phyloP scores from a whole-genome alignment of 352 stramenopile genomes.

The Globisporangium cylindrosporum region DNA sequence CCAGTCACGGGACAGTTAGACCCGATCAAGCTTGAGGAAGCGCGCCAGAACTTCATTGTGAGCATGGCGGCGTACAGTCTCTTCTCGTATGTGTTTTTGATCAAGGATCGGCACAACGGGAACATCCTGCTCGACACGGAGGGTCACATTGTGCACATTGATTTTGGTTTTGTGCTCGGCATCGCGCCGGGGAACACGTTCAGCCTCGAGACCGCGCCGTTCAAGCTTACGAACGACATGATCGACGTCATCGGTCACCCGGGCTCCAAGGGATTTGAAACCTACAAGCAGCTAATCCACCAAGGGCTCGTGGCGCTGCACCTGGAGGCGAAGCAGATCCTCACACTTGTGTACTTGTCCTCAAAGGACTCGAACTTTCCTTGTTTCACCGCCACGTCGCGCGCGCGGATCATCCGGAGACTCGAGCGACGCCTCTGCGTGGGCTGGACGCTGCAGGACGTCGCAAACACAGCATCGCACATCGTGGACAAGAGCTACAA shows the following conservation, averaged over 20 bases:
- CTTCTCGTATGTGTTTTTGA: conserved; percentile 94
- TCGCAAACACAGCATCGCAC: conserved; percentile 47
- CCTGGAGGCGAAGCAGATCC: conserved; percentile 90
- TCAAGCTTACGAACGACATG: conserved; percentile 98
- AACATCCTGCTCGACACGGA: conserved; percentile 97
- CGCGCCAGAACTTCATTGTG: conserved; percentile 93
- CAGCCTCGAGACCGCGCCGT: conserved; percentile 95
- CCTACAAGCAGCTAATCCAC: conserved; percentile 91
- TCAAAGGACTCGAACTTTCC: conserved; percentile 91
- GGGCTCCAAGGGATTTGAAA: conserved; percentile 77
- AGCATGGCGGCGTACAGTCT: conserved; percentile 96
- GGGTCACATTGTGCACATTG: conserved; percentile 97
- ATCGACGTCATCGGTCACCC: conserved; percentile 91
- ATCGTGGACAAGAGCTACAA: conserved; percentile 79
- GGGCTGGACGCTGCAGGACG: conserved; percentile 45
- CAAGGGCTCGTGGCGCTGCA: conserved; percentile 94
- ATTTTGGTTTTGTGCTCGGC: conserved; percentile 98
- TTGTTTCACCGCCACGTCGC: conserved; percentile 80
- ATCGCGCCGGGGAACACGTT: conserved; percentile 97
- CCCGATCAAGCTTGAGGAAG: conserved; percentile 46
- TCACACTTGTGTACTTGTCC: conserved; percentile 89
- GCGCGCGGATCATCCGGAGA: conserved; percentile 39
- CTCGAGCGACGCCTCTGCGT: conserved; percentile 59
- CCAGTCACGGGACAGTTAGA: conserved; percentile 39
- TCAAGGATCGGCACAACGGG: conserved; percentile 98